Conservation (phyloP, 352 stramenopile genomes). For the Globisporangium cylindrosporum region DNA sequence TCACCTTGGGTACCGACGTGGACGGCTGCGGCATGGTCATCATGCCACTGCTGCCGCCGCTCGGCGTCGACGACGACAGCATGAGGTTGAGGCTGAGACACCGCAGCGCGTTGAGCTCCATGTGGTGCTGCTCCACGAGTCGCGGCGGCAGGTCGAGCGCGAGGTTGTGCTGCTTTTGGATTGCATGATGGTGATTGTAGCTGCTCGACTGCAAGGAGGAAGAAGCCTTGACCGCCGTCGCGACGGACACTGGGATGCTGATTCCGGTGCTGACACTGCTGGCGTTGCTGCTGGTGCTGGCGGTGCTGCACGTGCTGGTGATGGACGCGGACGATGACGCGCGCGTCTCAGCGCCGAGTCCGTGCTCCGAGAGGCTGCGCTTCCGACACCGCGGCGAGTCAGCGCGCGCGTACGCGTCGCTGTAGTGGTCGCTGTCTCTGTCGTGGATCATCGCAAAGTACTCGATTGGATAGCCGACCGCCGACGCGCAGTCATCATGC, state of each 20-base stretch:
- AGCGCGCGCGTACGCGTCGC: constrained; percentile 27
- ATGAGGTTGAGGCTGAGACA: constrained; percentile 58
- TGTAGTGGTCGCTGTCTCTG: background rate
- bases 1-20: constrained; percentile 18
- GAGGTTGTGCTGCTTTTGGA: constrained; percentile 17
- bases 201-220: background rate
- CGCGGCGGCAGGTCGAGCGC: constrained; percentile 21
- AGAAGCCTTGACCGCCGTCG: constrained; percentile 1
- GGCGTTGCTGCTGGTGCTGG: constrained; percentile 2
- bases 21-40: constrained; percentile 17
- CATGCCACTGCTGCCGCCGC: constrained; percentile 2
- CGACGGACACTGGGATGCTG: constrained; percentile 13
- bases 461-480: constrained; percentile 25
- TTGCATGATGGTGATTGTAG: background rate
- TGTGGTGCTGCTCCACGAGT: constrained; percentile 34
- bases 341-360: constrained; percentile 23
- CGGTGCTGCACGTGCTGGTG: constrained; percentile 7
- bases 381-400: constrained; percentile 24
- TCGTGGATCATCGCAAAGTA: constrained; percentile 4
- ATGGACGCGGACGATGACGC: constrained; percentile 10
- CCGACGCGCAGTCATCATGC: constrained; percentile 34
- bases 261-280: constrained; percentile 12
- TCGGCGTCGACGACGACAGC: constrained; percentile 23
- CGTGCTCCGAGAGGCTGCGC: constrained; percentile 19
- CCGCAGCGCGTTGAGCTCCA: constrained; percentile 46